phyloP scores from a whole-genome alignment of 75 land plant species.

The Chamaecyparis obtusa region DNA sequence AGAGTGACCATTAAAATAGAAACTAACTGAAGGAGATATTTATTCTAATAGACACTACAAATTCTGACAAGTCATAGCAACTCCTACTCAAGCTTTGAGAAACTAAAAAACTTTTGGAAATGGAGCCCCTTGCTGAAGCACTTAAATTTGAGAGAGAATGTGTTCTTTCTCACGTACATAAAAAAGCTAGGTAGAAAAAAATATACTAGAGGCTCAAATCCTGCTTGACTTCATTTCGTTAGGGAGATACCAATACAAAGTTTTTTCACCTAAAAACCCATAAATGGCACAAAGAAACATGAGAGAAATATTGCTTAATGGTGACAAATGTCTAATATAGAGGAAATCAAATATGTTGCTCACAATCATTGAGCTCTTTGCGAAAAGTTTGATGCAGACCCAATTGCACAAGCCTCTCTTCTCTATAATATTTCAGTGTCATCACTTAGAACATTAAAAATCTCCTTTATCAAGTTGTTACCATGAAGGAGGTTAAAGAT shows the following conservation, averaged over 20 bases:
- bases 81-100: neutral
- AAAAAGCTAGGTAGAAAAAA: neutral
- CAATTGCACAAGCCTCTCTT: neutral
- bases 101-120: neutral
- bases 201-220: neutral
- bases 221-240: neutral
- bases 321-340: no score
- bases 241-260: neutral
- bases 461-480: neutral
- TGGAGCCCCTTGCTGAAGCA: neutral
- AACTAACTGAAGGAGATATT: no score
- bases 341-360: no score
- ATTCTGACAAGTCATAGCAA: no score
- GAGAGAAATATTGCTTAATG: neutral
- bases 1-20: no score
- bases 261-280: neutral
- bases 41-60: no score
- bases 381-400: neutral
- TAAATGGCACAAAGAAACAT: neutral
- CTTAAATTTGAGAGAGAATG: neutral
- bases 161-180: neutral
- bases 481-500: neutral
- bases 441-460: neutral
- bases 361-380: neutral
- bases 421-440: neutral